Evolutionary conservation across 495 filamentous ascomycete species (phyloP), one percentile per base, ranked within the genome.

Genomic region (Podospora bellae-mahoneyi): DNA sequence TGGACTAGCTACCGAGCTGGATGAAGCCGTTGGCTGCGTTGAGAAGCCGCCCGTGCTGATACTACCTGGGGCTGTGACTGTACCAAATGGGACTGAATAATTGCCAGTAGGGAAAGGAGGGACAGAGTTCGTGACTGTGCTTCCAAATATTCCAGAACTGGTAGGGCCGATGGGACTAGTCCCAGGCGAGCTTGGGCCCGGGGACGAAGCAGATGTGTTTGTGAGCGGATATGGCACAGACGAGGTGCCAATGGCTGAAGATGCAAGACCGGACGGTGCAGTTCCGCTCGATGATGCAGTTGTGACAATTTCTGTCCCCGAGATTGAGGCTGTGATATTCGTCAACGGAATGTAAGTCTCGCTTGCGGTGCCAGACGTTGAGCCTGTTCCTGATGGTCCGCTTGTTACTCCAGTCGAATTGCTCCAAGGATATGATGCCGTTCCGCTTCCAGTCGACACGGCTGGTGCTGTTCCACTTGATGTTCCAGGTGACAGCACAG

Each of bases 321-420:
- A 44, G 20, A 32, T 27, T 28, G 44, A 57, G 19, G 56, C 30
- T 19, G 65, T 66, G 57, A 56, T 68, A 15, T 65, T 66, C 28
- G 71, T 30, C 13, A 48, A 18, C 18, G 66, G 59, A 9, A 66
- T 65, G 28, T 64, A 63, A 48, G 39, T 48, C 39, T 48, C 39
- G 26, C 56, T 34, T 27, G 70, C 32, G 5, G 19, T 61, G 44
- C 54, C 30, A 2, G 69, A 44, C 6, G 23, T 39, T 18, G 66
- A 20, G 27, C 32, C 27, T 44, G 53, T 60, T 18, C 55, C 68
- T 28, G 64, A 64, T 18, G 60, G 64, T 10, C 64, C 65, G 30
- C 62, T 39, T 61, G 65, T 39, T 60, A 63, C 19, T 9, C 28
- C 34, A 5, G 61, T 63, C 34, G 61, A 39, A n/a, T 63, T 63